phyloP scores from a whole-genome alignment of 495 filamentous ascomycete species.

The Aspergillus ellipticus region DNA sequence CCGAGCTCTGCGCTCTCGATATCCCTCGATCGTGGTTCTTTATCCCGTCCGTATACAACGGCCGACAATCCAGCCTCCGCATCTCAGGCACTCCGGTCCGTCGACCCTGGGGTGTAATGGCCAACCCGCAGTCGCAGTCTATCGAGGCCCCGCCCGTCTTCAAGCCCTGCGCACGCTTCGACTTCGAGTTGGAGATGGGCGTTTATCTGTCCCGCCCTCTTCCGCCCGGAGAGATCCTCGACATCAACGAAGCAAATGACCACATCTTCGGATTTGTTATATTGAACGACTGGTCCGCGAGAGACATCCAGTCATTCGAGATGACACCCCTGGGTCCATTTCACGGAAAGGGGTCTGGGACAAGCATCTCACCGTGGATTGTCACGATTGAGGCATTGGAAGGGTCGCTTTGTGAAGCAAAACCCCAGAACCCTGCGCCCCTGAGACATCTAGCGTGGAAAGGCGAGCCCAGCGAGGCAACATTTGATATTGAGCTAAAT shows the following conservation, averaged over 20 bases:
- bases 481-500: constrained; percentile 20
- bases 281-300: constrained; percentile 73
- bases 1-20: background rate
- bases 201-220: constrained; percentile 57
- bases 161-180: constrained; percentile 53
- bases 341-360: constrained; percentile 77
- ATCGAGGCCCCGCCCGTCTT: constrained; percentile 57
- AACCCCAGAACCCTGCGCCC: constrained; percentile 3
- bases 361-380: constrained; percentile 78
- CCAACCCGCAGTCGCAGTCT: background rate
- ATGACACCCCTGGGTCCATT: constrained; percentile 35
- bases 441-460: constrained; percentile 15
- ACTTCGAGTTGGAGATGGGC: constrained; percentile 79
- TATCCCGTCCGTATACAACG: constrained; percentile 64
- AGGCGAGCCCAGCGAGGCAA: constrained; percentile 8
- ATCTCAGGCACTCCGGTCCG: constrained; percentile 61
- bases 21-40: constrained; percentile 10
- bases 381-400: constrained; percentile 74
- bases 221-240: constrained; percentile 14
- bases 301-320: constrained; percentile 33
- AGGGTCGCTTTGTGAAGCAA: constrained; percentile 35
- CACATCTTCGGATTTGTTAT: constrained; percentile 78
- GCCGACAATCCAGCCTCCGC: constrained; percentile 64
- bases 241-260: constrained; percentile 29
- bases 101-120: constrained; percentile 54